phyloP scores from a whole-genome alignment of 805 yeast genomes.

The Maudiozyma bulderi region DNA sequence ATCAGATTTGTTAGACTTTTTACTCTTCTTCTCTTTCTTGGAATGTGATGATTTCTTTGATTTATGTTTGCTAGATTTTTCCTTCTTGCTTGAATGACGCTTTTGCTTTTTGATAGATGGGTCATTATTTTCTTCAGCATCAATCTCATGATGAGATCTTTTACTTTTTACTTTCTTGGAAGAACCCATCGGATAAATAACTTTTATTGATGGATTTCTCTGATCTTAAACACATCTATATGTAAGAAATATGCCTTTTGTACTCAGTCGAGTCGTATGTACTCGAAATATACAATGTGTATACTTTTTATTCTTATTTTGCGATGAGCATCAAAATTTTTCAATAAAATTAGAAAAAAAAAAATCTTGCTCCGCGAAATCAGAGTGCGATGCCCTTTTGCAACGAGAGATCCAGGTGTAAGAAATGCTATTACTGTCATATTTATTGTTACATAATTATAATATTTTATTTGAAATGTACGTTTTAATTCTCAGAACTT shows the following conservation, averaged over 20 bases:
- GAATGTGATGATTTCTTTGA: constrained; percentile 2
- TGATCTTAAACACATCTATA: not conserved
- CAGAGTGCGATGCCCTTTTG: not conserved
- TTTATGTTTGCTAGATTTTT: not conserved
- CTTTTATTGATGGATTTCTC: not conserved
- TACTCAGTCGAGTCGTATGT: not conserved
- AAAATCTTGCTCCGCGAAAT: no score
- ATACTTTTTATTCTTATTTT: not conserved
- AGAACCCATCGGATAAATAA: not conserved
- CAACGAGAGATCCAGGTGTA: not conserved
- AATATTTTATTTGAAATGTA: not conserved
- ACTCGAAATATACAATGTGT: not conserved
- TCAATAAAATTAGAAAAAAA: not conserved
- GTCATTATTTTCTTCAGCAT: not conserved
- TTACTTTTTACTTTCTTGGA: not conserved
- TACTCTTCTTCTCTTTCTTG: constrained; percentile 10
- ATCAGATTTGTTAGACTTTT: constrained; percentile 3
- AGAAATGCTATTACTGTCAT: not conserved
- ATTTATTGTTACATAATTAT: not conserved
- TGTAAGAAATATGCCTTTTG: no score
- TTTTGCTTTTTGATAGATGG: not conserved
- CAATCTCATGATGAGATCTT: not conserved
- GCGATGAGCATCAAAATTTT: not conserved
- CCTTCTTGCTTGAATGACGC: not conserved
- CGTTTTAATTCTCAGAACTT: constrained; percentile 11